Evolutionary conservation across 176 grass and related monocot species (phyloP).

Genomic region (Carex myosuroides): DNA sequence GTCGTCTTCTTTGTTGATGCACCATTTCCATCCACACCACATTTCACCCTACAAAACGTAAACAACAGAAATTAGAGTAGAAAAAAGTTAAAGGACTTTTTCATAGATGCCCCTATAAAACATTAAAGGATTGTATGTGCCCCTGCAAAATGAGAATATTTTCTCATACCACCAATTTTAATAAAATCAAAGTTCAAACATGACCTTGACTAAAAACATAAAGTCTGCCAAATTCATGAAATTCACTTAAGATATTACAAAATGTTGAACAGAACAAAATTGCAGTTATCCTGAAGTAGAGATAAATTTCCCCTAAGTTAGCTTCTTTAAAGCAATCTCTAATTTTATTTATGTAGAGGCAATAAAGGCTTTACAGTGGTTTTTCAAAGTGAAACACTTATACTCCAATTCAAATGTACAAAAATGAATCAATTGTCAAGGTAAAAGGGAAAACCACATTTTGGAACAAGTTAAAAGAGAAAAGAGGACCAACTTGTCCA

Average conservation of each 20-base stretch:
- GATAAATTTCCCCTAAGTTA: neutral
- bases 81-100: neutral
- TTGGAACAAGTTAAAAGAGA: neutral
- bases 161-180: neutral
- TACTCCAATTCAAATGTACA: neutral
- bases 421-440: neutral
- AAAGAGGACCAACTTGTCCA: neutral
- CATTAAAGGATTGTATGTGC: neutral
- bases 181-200: neutral
- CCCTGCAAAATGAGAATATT: neutral
- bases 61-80: neutral
- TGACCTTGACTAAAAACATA: neutral
- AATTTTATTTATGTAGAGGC: neutral
- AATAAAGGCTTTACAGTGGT: neutral
- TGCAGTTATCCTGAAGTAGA: neutral
- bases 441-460: neutral
- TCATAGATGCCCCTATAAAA: neutral
- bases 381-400: constrained; percentile 14
- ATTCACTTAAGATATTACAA: neutral
- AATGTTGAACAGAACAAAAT: neutral
- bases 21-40: constrained; percentile 58
- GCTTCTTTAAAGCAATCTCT: neutral
- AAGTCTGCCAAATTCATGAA: neutral
- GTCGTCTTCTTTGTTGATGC: constrained; percentile 52
- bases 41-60: constrained; percentile 7